Conservation (phyloP, 2,329 filamentous ascomycete species). For the Podosphaera fusca region DNA sequence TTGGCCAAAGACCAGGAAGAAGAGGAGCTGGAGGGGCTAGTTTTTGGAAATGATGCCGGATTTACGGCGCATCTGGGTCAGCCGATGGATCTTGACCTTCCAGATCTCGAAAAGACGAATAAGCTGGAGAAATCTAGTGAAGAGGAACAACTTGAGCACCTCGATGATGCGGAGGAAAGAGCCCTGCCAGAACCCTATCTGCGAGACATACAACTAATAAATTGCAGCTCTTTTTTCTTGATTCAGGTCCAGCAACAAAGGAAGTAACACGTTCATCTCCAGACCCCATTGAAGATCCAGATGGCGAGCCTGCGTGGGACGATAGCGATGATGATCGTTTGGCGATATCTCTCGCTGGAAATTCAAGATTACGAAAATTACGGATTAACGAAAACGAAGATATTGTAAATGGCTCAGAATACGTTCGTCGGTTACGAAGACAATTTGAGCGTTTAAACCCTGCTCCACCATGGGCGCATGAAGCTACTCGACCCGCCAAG, state of each 20-base stretch:
- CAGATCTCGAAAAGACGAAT: conserved; percentile 5
- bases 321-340: conserved; percentile 90
- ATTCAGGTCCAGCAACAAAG: conserved; percentile 14
- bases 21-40: conserved; percentile 63
- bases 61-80: conserved; percentile 54
- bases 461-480: conserved; percentile 35
- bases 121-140: not conserved
- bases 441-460: conserved; percentile 45
- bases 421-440: conserved; percentile 53
- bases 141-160: conserved; percentile 28
- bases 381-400: conserved; percentile 65
- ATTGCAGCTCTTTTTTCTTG: conserved; percentile 18
- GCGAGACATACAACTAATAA: not conserved
- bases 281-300: conserved; percentile 14
- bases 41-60: conserved; percentile 68
- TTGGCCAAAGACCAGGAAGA: conserved; percentile 61
- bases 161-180: conserved; percentile 45
- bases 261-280: conserved; percentile 6
- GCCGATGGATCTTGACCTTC: conserved; percentile 19
- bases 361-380: conserved; percentile 59
- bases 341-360: conserved; percentile 56
- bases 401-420: conserved; percentile 66
- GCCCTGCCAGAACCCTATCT: not conserved
- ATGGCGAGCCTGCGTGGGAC: conserved; percentile 48
- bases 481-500: conserved; percentile 27